Evolutionary conservation across 2,329 filamentous ascomycete genomes (phyloP).

Genomic region (Sporothrix phasma): DNA sequence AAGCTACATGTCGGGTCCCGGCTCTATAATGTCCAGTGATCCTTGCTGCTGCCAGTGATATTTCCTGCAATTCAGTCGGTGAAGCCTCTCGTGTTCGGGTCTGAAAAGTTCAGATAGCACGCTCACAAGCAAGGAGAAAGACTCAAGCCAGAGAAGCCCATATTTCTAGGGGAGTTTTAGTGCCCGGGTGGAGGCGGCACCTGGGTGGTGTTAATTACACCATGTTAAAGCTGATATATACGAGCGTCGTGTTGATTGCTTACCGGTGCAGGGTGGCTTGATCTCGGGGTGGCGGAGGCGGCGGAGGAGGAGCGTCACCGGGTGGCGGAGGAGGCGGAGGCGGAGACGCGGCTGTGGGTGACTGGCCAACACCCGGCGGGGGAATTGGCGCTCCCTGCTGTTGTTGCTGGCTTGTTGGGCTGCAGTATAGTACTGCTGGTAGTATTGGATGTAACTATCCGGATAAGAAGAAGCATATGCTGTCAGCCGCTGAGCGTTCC

Average conservation of each 20-base stretch:
- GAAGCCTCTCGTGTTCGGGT: too few relatives aligned
- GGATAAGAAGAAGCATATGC: not conserved
- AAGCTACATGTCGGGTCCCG: not conserved
- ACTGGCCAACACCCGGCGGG: conserved; percentile 4
- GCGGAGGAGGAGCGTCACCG: conserved; percentile 22
- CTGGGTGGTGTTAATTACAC: not conserved
- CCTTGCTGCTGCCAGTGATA: too few relatives aligned
- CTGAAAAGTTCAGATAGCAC: too few relatives aligned
- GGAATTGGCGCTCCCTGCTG: conserved; percentile 29
- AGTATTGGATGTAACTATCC: conserved; percentile 56
- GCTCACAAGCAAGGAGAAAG: not conserved
- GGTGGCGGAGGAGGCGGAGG: conserved; percentile 37
- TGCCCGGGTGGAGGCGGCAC: not conserved
- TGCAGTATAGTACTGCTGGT: conserved; percentile 58
- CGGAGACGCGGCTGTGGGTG: not conserved
- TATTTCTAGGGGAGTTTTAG: not conserved
- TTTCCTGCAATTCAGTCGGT: too few relatives aligned
- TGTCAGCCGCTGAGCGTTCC: not conserved
- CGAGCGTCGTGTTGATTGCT: conserved; percentile 30
- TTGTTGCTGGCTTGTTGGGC: conserved; percentile 44
- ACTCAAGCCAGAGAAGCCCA: not conserved
- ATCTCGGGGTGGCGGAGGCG: conserved; percentile 38
- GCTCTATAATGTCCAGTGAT: too few relatives aligned
- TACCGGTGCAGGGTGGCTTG: conserved; percentile 47
- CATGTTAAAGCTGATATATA: not conserved